Conservation (phyloP, 441 rosid genomes). For the Flueggea neowawraea region DNA sequence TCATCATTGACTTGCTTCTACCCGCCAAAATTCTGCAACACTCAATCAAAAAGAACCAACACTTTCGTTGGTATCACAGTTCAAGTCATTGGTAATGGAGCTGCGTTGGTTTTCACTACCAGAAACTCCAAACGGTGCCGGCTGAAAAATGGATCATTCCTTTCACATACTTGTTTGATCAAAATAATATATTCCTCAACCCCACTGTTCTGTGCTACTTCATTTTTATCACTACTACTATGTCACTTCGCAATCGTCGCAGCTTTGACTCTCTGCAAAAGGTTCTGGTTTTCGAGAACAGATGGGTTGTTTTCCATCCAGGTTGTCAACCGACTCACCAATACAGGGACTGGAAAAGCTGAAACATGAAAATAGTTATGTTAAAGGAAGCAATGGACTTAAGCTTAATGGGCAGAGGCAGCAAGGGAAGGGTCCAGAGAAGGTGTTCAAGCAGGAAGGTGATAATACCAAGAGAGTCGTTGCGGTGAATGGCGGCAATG, state of each 20-base stretch:
- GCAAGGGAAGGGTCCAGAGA: slow-evolving; percentile 1
- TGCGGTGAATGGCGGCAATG: slow-evolving; percentile 6
- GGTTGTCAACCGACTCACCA: slow-evolving; percentile 18
- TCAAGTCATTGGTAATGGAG: slow-evolving; percentile 35
- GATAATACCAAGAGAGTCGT: neutral
- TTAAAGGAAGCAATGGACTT: slow-evolving; percentile 18
- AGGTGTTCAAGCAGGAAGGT: slow-evolving; percentile 13
- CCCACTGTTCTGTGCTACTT: neutral
- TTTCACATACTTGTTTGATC: slow-evolving; percentile 3
- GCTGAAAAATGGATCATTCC: slow-evolving; percentile 20
- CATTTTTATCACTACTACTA: neutral
- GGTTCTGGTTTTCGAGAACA: slow-evolving; percentile 8
- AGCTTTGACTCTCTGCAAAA: neutral
- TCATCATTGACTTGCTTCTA: neutral
- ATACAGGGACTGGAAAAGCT: slow-evolving; percentile 15
- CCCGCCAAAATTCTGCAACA: slow-evolving; percentile 5
- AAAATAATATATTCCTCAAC: neutral
- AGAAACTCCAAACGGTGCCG: slow-evolving; percentile 35
- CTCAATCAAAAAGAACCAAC: neutral
- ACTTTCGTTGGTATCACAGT: slow-evolving; percentile 25
- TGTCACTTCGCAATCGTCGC: slow-evolving; percentile 23
- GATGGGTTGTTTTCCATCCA: slow-evolving; percentile 46
- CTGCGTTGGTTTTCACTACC: neutral
- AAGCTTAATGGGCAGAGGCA: slow-evolving; percentile 8
- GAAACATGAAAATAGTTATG: slow-evolving; percentile 26